phyloP scores from a whole-genome alignment of 805 yeast genomes.

The Brettanomyces nanus region DNA sequence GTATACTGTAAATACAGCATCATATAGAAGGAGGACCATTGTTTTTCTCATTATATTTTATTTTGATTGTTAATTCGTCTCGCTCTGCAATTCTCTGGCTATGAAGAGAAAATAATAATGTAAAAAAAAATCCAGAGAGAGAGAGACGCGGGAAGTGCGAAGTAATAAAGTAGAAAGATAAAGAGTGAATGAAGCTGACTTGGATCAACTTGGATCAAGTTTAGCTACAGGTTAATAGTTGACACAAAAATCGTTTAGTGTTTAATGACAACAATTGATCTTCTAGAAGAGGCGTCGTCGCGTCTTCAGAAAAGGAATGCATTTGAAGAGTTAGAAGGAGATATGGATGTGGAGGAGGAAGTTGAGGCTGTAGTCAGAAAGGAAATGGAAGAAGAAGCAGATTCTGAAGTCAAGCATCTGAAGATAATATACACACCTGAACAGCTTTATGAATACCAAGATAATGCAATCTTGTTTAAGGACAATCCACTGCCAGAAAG shows the following conservation, averaged over 20 bases:
- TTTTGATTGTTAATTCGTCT: background rate
- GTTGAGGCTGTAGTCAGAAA: background rate
- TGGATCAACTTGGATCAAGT: too few relatives aligned
- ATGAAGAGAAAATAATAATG: too few relatives aligned
- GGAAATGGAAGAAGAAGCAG: background rate
- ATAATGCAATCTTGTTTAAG: constrained; percentile 11
- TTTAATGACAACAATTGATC: too few relatives aligned
- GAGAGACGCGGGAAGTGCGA: too few relatives aligned
- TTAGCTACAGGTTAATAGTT: too few relatives aligned
- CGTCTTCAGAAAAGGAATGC: constrained; percentile 5
- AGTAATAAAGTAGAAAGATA: too few relatives aligned
- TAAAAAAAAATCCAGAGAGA: too few relatives aligned
- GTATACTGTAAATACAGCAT: too few relatives aligned
- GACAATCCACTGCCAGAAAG: constrained; percentile 14
- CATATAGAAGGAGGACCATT: too few relatives aligned
- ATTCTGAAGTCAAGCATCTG: background rate
- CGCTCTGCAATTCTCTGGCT: background rate
- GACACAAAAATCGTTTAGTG: too few relatives aligned
- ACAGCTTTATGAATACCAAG: constrained; percentile 10
- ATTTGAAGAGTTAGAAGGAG: constrained; percentile 8
- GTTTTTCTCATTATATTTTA: background rate
- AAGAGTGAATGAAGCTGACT: too few relatives aligned
- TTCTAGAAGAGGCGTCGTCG: background rate
- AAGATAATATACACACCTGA: constrained; percentile 12
- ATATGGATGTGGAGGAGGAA: too few relatives aligned